Evolutionary conservation across 495 filamentous ascomycete species (phyloP).

Genomic region (Neurospora discreta): DNA sequence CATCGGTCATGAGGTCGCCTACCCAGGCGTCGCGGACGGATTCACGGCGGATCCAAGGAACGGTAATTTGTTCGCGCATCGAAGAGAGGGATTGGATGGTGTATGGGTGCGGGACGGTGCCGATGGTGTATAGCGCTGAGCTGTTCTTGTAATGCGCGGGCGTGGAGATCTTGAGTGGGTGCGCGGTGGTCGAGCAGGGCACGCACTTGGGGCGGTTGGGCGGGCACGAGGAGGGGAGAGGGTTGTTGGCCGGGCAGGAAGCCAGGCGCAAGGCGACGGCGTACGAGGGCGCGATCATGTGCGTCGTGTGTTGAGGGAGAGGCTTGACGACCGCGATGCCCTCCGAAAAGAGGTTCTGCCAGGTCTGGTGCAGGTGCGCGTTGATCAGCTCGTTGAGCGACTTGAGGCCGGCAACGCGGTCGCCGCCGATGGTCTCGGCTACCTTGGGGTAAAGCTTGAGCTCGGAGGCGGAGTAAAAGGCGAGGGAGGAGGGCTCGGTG

Average conservation of each 20-base stretch:
- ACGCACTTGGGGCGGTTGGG: slow-evolving; percentile 66
- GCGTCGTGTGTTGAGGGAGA: slow-evolving; percentile 56
- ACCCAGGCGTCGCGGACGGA: slow-evolving; percentile 78
- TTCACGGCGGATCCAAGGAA: slow-evolving; percentile 60
- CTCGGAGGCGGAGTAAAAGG: slow-evolving; percentile 60
- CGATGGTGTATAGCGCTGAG: slow-evolving; percentile 63
- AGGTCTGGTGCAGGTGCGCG: slow-evolving; percentile 74
- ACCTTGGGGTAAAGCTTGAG: slow-evolving; percentile 57
- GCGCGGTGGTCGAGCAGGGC: slow-evolving; percentile 49
- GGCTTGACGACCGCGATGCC: slow-evolving; percentile 73
- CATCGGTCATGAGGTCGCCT: slow-evolving; percentile 53
- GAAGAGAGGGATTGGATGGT: slow-evolving; percentile 54
- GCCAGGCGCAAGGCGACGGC: slow-evolving; percentile 61
- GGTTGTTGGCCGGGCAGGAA: slow-evolving; percentile 57
- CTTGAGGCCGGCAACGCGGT: slow-evolving; percentile 45
- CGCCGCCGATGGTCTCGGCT: slow-evolving; percentile 45
- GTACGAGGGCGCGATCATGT: slow-evolving; percentile 56
- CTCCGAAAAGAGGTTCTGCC: slow-evolving; percentile 60
- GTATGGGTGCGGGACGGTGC: slow-evolving; percentile 82
- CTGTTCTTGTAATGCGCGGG: slow-evolving; percentile 49
- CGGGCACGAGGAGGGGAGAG: slow-evolving; percentile 70
- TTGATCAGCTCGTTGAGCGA: slow-evolving; percentile 67
- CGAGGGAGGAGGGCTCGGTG: slow-evolving; percentile 49
- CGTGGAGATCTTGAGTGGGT: slow-evolving; percentile 46
- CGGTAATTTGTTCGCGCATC: slow-evolving; percentile 41